Conservation (phyloP, 2,329 filamentous ascomycete genomes). For the Tolypocladium amazonense region DNA sequence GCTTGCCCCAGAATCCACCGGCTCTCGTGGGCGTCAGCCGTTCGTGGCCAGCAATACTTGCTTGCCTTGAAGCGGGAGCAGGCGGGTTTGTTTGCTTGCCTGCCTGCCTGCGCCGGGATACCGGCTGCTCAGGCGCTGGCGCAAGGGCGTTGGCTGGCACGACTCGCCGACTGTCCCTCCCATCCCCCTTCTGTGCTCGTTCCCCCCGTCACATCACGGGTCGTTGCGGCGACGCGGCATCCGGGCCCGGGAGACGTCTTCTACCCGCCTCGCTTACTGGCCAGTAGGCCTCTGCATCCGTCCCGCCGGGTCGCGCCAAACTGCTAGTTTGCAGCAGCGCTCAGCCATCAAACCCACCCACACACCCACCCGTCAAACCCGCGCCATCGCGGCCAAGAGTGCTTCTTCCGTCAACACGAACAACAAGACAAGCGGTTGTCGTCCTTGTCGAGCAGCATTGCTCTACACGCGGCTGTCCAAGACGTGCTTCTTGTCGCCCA, state of each 20-base stretch:
- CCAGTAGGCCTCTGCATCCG: constrained; percentile 1
- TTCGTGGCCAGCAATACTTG: neutral
- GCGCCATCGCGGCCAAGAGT: neutral
- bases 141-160: neutral
- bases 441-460: neutral
- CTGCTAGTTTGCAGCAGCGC: neutral
- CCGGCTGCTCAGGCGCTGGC: neutral
- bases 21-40: neutral
- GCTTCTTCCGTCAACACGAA: neutral
- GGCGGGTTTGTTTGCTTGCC: neutral
- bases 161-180: neutral
- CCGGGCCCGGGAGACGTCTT: neutral
- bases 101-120: neutral
- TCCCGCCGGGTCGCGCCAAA: constrained; percentile 3
- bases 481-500: neutral
- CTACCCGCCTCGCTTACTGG: neutral
- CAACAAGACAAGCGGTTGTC: neutral
- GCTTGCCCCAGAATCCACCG: neutral
- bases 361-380: neutral
- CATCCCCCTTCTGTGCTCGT: neutral
- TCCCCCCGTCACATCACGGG: neutral
- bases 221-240: neutral
- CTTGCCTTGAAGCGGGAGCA: neutral
- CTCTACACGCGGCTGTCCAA: neutral
- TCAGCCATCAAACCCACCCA: neutral